Evolutionary conservation across 2,329 filamentous ascomycete genomes (phyloP), one percentile per base, ranked within the genome.

Genomic region (Acrodontium crateriforme): DNA sequence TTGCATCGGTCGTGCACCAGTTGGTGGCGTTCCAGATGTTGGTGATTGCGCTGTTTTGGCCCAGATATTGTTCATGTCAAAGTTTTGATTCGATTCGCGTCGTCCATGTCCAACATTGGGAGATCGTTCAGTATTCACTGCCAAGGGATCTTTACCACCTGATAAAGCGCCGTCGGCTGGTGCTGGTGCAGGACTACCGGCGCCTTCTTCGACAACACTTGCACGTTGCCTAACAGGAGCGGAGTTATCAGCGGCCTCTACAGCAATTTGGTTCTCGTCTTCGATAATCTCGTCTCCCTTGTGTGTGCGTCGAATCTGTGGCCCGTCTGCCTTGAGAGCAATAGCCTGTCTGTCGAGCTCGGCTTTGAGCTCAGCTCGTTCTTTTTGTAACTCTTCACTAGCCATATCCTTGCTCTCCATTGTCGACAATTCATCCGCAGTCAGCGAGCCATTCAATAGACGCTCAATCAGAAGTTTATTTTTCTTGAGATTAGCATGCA

Each of bases 281-380:
- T 87, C 84, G 10, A 95, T 68, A 10, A 93, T 55, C 50, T 95
- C 89, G 33, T 94, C 85, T 9, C 89, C 89, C 54, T 95, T 95
- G 60, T 95, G 87, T 2, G 87, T 94, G 41, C 81, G 74, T 44
- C 84, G 71, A 31, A 94, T 76, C 3, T 84, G 74, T 3, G 85
- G 79, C 2, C 71, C 83, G 26, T 71, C 67, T 9, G 61, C 56
- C 19, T 82, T 71, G 34, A 87, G 74, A 18, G 92, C 68, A 25
- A 89, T 85, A 24, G 87, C 80, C 52, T 87, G 80, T 45, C 84
- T 81, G 47, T 89, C 81, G 0, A 74, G 73, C 35, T 73, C 69
- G 27, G 80, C 78, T 52, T 79, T 78, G 65, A 87, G 74, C 42
- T 76, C 72, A 10, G 78, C 78, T 14, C 72, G 78, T 50, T 83